Conservation (phyloP, 495 filamentous ascomycete genomes). For the Parathielavia appendiculata region DNA sequence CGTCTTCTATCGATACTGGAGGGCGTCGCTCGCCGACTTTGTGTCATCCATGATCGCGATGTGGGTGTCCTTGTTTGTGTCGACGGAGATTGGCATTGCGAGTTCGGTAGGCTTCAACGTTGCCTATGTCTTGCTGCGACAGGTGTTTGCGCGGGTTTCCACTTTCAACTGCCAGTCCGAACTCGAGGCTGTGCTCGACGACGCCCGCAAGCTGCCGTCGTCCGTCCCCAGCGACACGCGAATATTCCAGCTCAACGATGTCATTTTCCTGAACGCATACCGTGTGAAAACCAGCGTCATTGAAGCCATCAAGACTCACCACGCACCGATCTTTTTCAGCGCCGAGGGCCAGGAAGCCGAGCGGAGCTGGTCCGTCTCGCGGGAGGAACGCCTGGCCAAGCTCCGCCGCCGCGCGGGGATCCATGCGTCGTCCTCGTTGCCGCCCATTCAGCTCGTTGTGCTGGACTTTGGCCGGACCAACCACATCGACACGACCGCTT, state of each 20-base stretch:
- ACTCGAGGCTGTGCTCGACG: constrained; percentile 17
- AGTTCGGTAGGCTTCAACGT: constrained; percentile 45
- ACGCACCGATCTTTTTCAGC: constrained; percentile 28
- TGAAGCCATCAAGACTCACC: constrained; percentile 41
- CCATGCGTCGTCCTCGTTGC: constrained; percentile 17
- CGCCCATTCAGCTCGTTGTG: constrained; percentile 21
- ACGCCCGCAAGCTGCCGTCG: constrained; percentile 12
- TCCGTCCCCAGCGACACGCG: constrained; percentile 34
- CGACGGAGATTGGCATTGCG: constrained; percentile 46
- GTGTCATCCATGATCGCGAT: constrained; percentile 46
- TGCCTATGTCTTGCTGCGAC: constrained; percentile 42
- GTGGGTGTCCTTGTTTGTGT: constrained; percentile 47
- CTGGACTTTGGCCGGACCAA: constrained; percentile 25
- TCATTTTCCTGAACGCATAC: constrained; percentile 49
- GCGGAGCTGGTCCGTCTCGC: constrained; percentile 45
- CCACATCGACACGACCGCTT: constrained; percentile 25
- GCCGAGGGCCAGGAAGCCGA: constrained; percentile 18
- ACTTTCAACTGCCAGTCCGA: constrained; percentile 22
- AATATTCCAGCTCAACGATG: constrained; percentile 39
- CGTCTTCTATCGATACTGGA: constrained; percentile 46
- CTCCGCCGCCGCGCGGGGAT: constrained; percentile 21
- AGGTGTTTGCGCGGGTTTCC: constrained; percentile 33
- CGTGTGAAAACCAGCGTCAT: constrained; percentile 36
- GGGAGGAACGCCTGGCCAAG: constrained; percentile 27
- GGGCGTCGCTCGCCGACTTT: constrained; percentile 47